A percentile compares a stretch with the other conserved stretches of the same genome.
Evolutionary conservation across 2,329 filamentous ascomycete genomes (phyloP).

Genomic region (Fonsecaea pedrosoi): DNA sequence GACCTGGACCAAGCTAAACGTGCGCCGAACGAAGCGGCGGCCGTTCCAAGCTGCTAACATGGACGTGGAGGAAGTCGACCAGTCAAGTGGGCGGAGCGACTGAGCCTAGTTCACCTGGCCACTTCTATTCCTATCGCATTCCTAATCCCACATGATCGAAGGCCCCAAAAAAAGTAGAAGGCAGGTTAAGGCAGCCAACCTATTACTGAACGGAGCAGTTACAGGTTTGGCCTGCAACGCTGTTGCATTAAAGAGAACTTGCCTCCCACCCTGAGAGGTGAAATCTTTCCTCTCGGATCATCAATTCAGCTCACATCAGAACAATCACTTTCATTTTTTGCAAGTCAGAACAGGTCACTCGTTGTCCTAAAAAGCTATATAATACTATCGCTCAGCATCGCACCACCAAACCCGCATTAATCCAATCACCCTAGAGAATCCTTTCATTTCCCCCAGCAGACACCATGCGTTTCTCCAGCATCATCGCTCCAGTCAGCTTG

Average conservation of each 20-base stretch:
- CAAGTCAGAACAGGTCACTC: slow-evolving; percentile 20
- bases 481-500: slow-evolving; percentile 29
- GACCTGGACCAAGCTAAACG: slow-evolving; percentile 5
- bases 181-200: slow-evolving; percentile 4
- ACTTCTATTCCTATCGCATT: slow-evolving; percentile 17
- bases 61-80: background rate
- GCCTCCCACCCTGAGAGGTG: slow-evolving; percentile 2
- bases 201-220: background rate
- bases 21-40: background rate
- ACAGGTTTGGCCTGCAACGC: background rate
- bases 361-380: slow-evolving; percentile 19
- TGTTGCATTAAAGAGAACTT: slow-evolving; percentile 17
- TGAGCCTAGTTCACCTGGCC: slow-evolving; percentile 8
- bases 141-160: background rate
- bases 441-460: slow-evolving; percentile 3
- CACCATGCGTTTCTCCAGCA: slow-evolving; percentile 32
- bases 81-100: slow-evolving; percentile 16
- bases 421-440: slow-evolving; percentile 4
- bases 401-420: slow-evolving; percentile 15
- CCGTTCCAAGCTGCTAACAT: background rate
- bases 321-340: slow-evolving; percentile 19
- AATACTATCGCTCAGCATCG: slow-evolving; percentile 5
- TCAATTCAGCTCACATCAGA: slow-evolving; percentile 17
- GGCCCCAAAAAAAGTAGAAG: background rate
- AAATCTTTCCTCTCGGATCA: slow-evolving; percentile 11